A percentile compares a stretch with the other conserved stretches of the same genome.
Conservation (phyloP, 2,329 filamentous ascomycete genomes). For the Fusarium virguliforme region DNA sequence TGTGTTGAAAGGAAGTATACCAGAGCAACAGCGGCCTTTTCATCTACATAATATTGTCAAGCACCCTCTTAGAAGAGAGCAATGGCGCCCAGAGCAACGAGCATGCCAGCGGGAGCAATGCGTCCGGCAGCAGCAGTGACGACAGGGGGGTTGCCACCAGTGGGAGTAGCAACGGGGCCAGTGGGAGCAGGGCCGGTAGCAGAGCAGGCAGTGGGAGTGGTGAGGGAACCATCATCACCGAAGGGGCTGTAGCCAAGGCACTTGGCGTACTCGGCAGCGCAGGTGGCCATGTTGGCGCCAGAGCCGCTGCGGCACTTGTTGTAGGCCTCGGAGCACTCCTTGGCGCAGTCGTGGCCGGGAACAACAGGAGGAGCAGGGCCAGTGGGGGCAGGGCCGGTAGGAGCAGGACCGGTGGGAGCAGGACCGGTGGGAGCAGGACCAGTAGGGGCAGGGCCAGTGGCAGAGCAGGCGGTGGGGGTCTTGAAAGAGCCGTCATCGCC, state of each 20-base stretch:
- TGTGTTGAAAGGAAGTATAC: conserved; percentile 5
- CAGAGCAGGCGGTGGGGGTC: conserved; percentile 52
- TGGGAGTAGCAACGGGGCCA: conserved; percentile 14
- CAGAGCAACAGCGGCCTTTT: not conserved
- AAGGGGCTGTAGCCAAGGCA: conserved; percentile 49
- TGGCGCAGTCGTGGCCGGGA: conserved; percentile 40
- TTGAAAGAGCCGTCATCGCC: conserved; percentile 26
- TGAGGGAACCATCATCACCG: conserved; percentile 28
- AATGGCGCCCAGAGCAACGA: conserved; percentile 49
- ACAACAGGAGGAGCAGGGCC: conserved; percentile 18
- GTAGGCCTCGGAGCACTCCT: conserved; percentile 26
- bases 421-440: conserved; percentile 4
- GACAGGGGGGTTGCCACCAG: conserved; percentile 7
- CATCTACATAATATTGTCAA: conserved; percentile 8
- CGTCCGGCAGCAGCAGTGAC: conserved; percentile 44
- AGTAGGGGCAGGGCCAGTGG: conserved; percentile 60
- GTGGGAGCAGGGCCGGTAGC: conserved; percentile 63
- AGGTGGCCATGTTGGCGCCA: conserved; percentile 41
- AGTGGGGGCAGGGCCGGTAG: conserved; percentile 72
- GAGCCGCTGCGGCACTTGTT: conserved; percentile 31
- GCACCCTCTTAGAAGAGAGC: conserved; percentile 45
- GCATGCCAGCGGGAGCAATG: conserved; percentile 43
- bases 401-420: conserved; percentile 20
- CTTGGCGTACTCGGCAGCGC: conserved; percentile 40
- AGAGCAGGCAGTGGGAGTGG: conserved; percentile 41